Base-by-base conservation (phyloP, 2,329 filamentous ascomycete genomes). In the Diaporthe citriasiana region DNA sequence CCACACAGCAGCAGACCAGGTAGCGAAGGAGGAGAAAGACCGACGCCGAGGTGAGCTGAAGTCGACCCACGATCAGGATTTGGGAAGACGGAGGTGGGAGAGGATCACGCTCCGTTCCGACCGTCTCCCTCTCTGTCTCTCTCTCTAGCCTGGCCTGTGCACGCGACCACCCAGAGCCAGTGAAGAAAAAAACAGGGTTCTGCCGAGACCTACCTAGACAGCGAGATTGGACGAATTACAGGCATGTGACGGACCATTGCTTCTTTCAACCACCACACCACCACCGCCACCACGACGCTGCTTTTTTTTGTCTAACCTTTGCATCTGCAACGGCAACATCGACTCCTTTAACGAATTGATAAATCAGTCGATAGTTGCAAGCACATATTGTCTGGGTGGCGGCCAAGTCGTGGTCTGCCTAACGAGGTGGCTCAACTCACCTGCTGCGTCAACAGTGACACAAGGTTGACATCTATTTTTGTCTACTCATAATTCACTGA, bases 221-320 rank as follows among this genome's bases (percentile, higher is more conserved):
- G 42, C 13, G 22, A 66, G 25, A 73, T n/a, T 27, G 53, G 51
- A 47, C 45, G 56, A 60, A 45, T 60, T 50, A 40, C 63, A 51
- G 51, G 57, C 72, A 74, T 74, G 72, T 74, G 72, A 74, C 72
- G 27, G 72, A 51, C 55, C 55, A 60, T 30, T 59, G 55, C 69
- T 71, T 71, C 69, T 71, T 71, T 71, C 55, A 51, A 60, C 69
- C 33, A 59, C 69, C 30, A 19, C n/a, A n/a, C n/a, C n/a, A n/a
- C n/a, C n/a, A n/a, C n/a, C n/a, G n/a, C n/a, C n/a, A 60, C 69
- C 33, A 59, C 69, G n/a, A 19, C 40, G 8, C 19, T 50, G 60
- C 60, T 45, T 47, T n/a, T 65, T 65, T 12, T 9, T 35, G 33
- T n/a, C n/a, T n/a, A 2, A 12, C 25, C 40, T 19, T 15, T 47